These are phyloP conservation scores for Eimeria acervulina DNA, from an alignment of 169 alveolate genomes.

Conservation along the genomic window DNA sequence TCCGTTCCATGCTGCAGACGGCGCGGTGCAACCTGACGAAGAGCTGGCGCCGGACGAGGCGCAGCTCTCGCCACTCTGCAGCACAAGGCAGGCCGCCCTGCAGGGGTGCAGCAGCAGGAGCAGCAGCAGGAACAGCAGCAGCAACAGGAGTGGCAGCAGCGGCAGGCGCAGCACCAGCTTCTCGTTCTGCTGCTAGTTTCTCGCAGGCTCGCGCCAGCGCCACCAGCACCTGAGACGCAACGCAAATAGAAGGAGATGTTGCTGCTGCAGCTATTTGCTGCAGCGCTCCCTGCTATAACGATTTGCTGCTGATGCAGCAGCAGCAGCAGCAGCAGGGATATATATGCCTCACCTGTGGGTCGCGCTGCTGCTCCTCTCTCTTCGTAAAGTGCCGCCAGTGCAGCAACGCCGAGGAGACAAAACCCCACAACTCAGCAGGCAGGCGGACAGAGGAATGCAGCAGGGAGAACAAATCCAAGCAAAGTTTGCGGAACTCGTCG, in stretches of 20 bases:
- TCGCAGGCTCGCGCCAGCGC: conserved; percentile 23
- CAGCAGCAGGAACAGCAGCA: conserved; percentile 14
- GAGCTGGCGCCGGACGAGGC: conserved; percentile 41
- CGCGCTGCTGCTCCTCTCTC: background rate
- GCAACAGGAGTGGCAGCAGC: conserved; percentile 21
- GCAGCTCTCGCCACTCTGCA: conserved; percentile 58
- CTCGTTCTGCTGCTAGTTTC: background rate
- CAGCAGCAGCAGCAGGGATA: background rate
- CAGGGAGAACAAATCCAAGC: background rate
- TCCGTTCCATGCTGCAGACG: conserved; percentile 14
- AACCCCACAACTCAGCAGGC: background rate
- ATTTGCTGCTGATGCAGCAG: background rate
- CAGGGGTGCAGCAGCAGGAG: conserved; percentile 48
- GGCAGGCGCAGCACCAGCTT: conserved; percentile 10
- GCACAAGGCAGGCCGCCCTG: conserved; percentile 7
- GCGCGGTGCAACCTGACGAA: conserved; percentile 33
- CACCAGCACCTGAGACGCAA: conserved; percentile 26
- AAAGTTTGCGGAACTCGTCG: background rate
- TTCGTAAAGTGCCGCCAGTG: background rate
- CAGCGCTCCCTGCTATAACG: background rate
- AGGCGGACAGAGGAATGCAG: background rate
- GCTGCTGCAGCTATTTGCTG: background rate
- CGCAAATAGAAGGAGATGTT: background rate
- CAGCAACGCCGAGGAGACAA: background rate
- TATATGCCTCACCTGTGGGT: background rate